phyloP scores from a whole-genome alignment of 2,329 filamentous ascomycete species.

The Pseudogymnoascus sp. region DNA sequence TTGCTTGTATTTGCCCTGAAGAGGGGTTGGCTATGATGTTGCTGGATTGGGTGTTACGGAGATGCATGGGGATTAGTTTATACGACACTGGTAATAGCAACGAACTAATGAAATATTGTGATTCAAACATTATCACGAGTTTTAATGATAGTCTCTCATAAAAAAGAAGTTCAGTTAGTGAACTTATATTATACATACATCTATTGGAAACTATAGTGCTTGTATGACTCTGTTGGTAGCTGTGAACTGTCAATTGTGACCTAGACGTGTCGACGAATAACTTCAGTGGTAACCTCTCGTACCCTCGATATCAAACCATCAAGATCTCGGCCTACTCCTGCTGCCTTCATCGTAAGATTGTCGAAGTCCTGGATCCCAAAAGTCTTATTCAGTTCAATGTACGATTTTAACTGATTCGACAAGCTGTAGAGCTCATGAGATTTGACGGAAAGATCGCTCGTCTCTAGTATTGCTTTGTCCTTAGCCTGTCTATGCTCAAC shows the following conservation, averaged over 20 bases:
- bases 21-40: neutral
- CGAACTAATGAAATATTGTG: neutral
- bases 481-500: neutral
- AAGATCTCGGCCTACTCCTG: neutral
- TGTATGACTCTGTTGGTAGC: neutral
- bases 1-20: constrained; percentile 5
- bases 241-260: neutral
- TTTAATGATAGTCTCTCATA: constrained; percentile 51
- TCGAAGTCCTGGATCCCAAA: neutral
- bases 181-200: neutral
- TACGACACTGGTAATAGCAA: neutral
- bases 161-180: neutral
- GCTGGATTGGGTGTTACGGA: neutral
- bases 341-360: neutral
- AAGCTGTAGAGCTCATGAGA: neutral
- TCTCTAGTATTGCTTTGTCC: neutral
- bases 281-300: neutral
- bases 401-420: neutral
- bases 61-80: neutral
- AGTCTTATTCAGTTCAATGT: neutral
- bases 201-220: neutral
- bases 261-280: neutral
- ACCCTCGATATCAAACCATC: neutral
- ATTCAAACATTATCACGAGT: neutral
- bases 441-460: neutral